Base-by-base conservation (phyloP, 176 grass and related monocot species). In the Zoysia japonica region DNA sequence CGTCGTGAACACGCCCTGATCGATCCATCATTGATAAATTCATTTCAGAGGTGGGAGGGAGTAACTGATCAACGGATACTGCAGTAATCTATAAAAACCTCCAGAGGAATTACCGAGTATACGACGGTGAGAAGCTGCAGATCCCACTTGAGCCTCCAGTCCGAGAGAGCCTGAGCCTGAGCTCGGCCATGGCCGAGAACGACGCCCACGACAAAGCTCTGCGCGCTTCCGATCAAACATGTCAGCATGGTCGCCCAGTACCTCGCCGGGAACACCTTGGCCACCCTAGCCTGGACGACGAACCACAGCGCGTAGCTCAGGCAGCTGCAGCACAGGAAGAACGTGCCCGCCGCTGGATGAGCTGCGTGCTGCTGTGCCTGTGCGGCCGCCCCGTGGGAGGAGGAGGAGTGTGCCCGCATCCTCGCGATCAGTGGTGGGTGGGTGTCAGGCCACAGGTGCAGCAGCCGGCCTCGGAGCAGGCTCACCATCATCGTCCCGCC, bases 61-160 rank as follows among this genome's bases (percentile, higher is more conserved):
- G 28, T 28, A 28, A 28, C 28, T 28, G 28, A 28, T 28, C 28
- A 28, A 28, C 28, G 28, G 28, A 0, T 0, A 28, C 28, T 28
- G 28, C 28, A 28, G 28, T 28, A 28, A 28, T 28, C 28, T 28
- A 28, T 28, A 28, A 28, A 28, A 28, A 28, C 28, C 28, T 28
- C 28, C 28, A 28, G 28, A 28, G 28, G 65, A 11, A 13, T 68
- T 54, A 90, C 86, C 47, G 89, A 88, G 82, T 68, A 91, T n/a
- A 88, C 55, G 12, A 82, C 68, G 0, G 86, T 76, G 0, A 70
- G 19, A 16, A 91, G 82, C 45, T 88, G 51, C 51, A 92, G 35
- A 50, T 92, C 67, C 83, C 90, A 86, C 14, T 60, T 64, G 52
- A 92, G 61, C 11, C 40, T 72, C 86, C 86, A 92, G 5, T 62